Percentiles rank a stretch among this genome's conserved stretches.
Evolutionary conservation across 2,329 filamentous ascomycete species (phyloP).

Genomic region (Rhynchosporium agropyri): DNA sequence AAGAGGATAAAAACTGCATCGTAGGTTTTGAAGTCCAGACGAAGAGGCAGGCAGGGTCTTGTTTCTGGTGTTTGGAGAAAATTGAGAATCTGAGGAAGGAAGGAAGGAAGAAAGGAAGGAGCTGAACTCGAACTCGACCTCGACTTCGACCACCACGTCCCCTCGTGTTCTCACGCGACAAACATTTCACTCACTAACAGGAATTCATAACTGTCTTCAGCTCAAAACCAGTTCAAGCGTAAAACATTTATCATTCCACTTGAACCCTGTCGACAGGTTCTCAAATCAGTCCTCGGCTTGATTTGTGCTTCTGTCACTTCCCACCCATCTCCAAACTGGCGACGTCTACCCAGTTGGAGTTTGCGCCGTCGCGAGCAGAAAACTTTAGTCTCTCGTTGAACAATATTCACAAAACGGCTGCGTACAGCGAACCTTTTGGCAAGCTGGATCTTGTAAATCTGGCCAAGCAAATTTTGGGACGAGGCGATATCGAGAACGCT

Average conservation of each 20-base stretch:
- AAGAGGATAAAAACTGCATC: neutral
- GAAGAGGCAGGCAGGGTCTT: neutral
- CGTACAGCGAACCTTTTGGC: conserved; percentile 28
- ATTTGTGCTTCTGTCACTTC: conserved; percentile 14
- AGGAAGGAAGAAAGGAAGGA: neutral
- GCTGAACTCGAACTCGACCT: neutral
- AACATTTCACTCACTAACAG: neutral
- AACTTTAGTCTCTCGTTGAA: conserved; percentile 23
- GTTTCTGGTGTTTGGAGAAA: neutral
- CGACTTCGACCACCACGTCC: too few species aligned
- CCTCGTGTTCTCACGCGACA: neutral
- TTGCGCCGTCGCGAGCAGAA: conserved; percentile 29
- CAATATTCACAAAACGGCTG: conserved; percentile 27
- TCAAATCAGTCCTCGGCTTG: conserved; percentile 15
- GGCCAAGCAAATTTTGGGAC: conserved; percentile 32
- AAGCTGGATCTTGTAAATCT: conserved; percentile 35
- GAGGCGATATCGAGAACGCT: conserved; percentile 13
- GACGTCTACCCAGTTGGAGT: conserved; percentile 29
- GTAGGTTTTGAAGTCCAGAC: neutral
- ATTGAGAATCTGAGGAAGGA: neutral
- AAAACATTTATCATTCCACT: neutral
- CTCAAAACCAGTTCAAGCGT: neutral
- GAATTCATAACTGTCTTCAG: neutral
- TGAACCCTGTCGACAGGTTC: conserved; percentile 1
- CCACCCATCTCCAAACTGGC: conserved; percentile 28